A percentile compares a stretch with the other conserved stretches of the same genome.
These are phyloP conservation scores for thale cress (Arabidopsis thaliana) DNA, from an alignment of 345 rosid genomes.

Conservation along the genomic window DNA sequence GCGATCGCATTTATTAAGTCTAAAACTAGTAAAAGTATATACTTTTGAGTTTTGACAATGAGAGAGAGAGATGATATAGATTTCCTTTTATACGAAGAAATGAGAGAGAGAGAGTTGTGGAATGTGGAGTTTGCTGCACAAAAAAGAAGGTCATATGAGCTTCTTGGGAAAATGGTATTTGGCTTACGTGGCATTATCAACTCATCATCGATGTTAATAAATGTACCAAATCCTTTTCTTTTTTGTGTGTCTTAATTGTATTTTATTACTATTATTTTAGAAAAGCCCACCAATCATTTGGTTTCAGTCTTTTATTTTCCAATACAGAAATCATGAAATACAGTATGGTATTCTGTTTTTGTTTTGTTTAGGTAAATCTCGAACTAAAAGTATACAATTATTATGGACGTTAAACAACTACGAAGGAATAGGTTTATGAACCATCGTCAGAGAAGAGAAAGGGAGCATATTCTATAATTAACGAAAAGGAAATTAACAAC, in stretches of 20 bases:
- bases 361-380: not conserved
- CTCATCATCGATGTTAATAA: no score
- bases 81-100: not conserved
- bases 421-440: not conserved
- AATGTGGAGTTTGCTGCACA: not conserved
- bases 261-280: no score
- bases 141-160: no score
- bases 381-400: not conserved
- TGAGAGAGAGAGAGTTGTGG: constrained; percentile 16
- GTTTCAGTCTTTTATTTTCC: no score
- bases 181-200: no score
- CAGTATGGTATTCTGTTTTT: no score
- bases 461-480: not conserved
- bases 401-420: not conserved
- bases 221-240: no score
- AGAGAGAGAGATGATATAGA: not conserved
- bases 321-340: no score
- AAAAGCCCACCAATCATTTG: no score
- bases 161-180: no score
- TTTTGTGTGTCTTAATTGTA: no score
- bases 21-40: not conserved
- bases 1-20: constrained; percentile 35
- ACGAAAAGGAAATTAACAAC: constrained; percentile 30
- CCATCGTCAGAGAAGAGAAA: not conserved
- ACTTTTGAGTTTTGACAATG: constrained; percentile 12